Evolutionary conservation across 73 alveolate species (phyloP).

Genomic region (Breviolum minutum): DNA sequence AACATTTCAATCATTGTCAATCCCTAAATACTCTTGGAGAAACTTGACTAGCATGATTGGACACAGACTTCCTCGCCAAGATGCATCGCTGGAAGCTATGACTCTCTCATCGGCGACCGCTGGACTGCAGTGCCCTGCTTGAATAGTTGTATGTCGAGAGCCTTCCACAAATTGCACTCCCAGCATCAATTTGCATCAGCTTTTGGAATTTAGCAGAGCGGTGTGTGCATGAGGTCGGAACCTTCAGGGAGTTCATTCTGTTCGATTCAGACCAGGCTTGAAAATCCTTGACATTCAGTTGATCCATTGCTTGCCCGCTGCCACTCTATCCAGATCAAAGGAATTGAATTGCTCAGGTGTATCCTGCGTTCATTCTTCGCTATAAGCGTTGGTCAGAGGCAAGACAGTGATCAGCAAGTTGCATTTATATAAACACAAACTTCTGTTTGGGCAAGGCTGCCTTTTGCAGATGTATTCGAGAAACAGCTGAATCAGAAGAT

Average conservation of each 20-base stretch:
- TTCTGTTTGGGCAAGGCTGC: slow-evolving; percentile 21
- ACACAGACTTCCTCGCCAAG: not conserved
- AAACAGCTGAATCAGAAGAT: slow-evolving; percentile 57
- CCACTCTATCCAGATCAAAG: not conserved
- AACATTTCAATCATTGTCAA: not conserved
- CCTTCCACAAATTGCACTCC: too few species aligned
- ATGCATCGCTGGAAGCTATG: slow-evolving; percentile 60
- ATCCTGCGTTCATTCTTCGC: slow-evolving; percentile 82
- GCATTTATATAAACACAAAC: not conserved
- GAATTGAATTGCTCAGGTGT: not conserved
- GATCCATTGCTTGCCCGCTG: not conserved
- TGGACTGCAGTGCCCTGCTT: slow-evolving; percentile 55
- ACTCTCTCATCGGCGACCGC: slow-evolving; percentile 83
- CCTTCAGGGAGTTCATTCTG: slow-evolving; percentile 85
- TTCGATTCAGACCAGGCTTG: slow-evolving; percentile 63
- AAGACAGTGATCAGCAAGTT: not conserved
- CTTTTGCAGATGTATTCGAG: slow-evolving; percentile 81
- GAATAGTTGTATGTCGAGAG: not conserved
- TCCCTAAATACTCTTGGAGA: not conserved
- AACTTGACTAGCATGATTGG: not conserved
- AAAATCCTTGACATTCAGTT: not conserved
- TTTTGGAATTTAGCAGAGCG: not conserved
- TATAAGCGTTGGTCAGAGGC: slow-evolving; percentile 87
- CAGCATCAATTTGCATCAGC: not conserved
- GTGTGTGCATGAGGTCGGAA: slow-evolving; percentile 12